These are phyloP conservation scores for Cyanidioschyzon merolae DNA, from an alignment of 23 red algal species.

Conservation along the genomic window DNA sequence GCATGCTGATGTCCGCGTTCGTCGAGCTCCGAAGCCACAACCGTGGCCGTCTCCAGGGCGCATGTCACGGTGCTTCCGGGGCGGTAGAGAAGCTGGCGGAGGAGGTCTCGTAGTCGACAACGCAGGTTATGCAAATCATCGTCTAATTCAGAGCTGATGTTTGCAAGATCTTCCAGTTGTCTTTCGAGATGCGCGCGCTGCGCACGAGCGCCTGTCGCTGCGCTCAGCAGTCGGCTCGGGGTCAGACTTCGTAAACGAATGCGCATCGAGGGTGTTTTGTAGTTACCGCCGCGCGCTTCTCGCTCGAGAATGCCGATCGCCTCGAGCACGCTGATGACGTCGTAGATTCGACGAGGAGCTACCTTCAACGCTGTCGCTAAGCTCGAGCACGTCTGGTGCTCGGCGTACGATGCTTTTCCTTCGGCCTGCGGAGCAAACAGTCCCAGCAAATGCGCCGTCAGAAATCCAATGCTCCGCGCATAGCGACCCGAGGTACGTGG, in stretches of 20 bases:
- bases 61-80: not conserved
- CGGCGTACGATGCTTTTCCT: not conserved
- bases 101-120: not conserved
- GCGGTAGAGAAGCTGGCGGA: not conserved
- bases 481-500: not conserved
- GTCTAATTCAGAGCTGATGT: not conserved
- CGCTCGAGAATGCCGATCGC: slow-evolving; percentile 11
- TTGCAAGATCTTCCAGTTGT: not conserved
- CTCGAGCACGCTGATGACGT: slow-evolving; percentile 14
- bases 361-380: not conserved
- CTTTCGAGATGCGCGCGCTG: not conserved
- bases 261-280: slow-evolving; percentile 1
- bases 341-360: slow-evolving; percentile 5
- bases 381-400: not conserved
- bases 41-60: not conserved
- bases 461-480: not conserved
- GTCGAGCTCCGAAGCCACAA: not conserved
- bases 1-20: not conserved
- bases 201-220: not conserved
- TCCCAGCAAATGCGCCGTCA: not conserved
- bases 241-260: slow-evolving; percentile 3
- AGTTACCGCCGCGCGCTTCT: not conserved
- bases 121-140: not conserved
- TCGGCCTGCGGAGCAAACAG: not conserved
- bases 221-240: slow-evolving; percentile 4